Conservation (phyloP, 2,329 filamentous ascomycete species). For the Lasiodiplodia theobromae region DNA sequence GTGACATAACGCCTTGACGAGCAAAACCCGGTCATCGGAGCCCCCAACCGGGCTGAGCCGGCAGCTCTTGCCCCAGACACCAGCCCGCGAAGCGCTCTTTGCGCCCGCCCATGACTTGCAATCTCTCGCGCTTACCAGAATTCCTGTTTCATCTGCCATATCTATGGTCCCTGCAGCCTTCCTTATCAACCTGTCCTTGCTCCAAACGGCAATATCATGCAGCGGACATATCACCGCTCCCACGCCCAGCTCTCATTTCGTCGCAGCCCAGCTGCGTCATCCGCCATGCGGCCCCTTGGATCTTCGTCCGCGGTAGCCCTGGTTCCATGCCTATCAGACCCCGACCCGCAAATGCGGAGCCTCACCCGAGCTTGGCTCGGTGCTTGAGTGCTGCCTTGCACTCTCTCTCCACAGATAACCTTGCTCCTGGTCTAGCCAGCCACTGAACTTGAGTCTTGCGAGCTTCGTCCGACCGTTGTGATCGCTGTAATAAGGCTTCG, state of each 20-base stretch:
- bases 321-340: constrained; percentile 6
- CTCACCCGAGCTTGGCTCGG: constrained; percentile 13
- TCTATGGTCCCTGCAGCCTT: neutral
- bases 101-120: constrained; percentile 21
- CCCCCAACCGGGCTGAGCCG: neutral
- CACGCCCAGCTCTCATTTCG: neutral
- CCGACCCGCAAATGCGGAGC: neutral
- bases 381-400: neutral
- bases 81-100: constrained; percentile 5
- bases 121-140: constrained; percentile 12
- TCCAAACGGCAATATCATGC: neutral
- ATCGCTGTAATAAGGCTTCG: no score
- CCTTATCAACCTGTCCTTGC: constrained; percentile 16
- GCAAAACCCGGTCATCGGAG: constrained; percentile 8
- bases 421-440: neutral
- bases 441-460: neutral
- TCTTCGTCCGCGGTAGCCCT: constrained; percentile 1
- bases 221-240: constrained; percentile 12
- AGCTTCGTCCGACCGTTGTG: no score
- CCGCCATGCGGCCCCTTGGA: neutral
- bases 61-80: neutral
- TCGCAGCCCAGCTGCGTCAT: constrained; percentile 3
- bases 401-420: neutral
- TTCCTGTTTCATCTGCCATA: constrained; percentile 7
- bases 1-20: constrained; percentile 24